These are phyloP conservation scores for Podospora anserina DNA, from an alignment of 495 filamentous ascomycete species.

Conservation along the genomic window DNA sequence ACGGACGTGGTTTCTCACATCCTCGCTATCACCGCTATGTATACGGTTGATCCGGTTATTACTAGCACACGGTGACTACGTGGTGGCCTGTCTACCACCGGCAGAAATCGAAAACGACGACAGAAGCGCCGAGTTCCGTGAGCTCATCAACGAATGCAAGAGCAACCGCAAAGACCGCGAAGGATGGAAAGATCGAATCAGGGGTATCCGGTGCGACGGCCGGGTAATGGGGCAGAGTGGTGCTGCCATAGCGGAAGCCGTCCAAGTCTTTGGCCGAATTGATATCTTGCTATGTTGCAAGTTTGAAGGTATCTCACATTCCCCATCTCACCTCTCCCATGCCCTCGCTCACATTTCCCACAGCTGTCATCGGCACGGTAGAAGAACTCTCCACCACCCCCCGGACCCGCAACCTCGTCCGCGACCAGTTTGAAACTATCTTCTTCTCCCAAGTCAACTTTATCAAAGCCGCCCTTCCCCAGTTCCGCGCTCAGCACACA, in stretches of 20 bases:
- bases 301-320: constrained; percentile 59
- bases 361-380: constrained; percentile 84
- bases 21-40: constrained; percentile 74
- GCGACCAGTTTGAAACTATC: constrained; percentile 88
- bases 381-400: constrained; percentile 80
- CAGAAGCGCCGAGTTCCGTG: constrained; percentile 52
- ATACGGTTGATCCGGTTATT: constrained; percentile 67
- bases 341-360: not conserved
- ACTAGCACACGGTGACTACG: constrained; percentile 81
- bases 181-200: constrained; percentile 57
- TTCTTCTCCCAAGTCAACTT: constrained; percentile 95
- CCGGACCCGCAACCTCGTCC: constrained; percentile 71
- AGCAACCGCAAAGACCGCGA: constrained; percentile 52
- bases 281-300: constrained; percentile 88
- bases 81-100: constrained; percentile 72
- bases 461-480: constrained; percentile 83
- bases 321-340: not conserved
- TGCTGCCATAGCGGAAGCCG: constrained; percentile 80
- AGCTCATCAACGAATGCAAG: constrained; percentile 58
- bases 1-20: constrained; percentile 84
- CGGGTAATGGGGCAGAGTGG: constrained; percentile 62
- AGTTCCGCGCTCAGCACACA: constrained; percentile 69
- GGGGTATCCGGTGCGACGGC: constrained; percentile 53
- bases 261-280: constrained; percentile 76
- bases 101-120: constrained; percentile 61